These are phyloP conservation scores for Candida ficus DNA, from an alignment of 805 yeast genomes.

Conservation along the genomic window DNA sequence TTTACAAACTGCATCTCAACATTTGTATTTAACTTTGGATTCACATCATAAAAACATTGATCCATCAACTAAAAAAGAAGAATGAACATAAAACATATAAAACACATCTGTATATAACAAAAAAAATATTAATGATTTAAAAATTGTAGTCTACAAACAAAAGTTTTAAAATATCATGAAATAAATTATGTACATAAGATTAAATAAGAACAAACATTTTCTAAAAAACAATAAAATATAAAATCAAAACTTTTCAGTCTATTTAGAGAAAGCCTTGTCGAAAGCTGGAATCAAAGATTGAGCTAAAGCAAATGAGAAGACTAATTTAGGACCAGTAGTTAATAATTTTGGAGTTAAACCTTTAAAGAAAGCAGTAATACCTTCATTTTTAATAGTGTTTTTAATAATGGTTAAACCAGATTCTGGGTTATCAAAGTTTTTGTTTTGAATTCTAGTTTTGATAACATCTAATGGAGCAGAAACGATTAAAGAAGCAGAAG, in stretches of 20 bases:
- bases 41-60: slow-evolving; percentile 45
- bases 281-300: slow-evolving; percentile 96
- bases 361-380: slow-evolving; percentile 70
- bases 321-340: slow-evolving; percentile 97
- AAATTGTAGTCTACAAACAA: too few relatives aligned
- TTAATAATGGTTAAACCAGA: slow-evolving; percentile 88
- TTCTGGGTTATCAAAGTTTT: slow-evolving; percentile 92
- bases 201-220: not conserved
- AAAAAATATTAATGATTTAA: not conserved
- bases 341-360: slow-evolving; percentile 94
- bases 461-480: slow-evolving; percentile 97
- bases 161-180: too few relatives aligned
- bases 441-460: slow-evolving; percentile 97
- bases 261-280: slow-evolving; percentile 54
- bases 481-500: slow-evolving; percentile 92
- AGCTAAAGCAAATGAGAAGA: slow-evolving; percentile 96
- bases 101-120: not conserved
- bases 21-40: slow-evolving; percentile 70
- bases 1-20: slow-evolving; percentile 61
- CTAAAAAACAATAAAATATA: too few relatives aligned
- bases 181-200: slow-evolving; percentile 10
- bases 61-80: slow-evolving; percentile 16
- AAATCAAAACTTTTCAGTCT: too few relatives aligned
- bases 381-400: slow-evolving; percentile 91
- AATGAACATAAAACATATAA: not conserved